Conservation (phyloP, 345 rosid genomes). For the Linum usitatissimum region DNA sequence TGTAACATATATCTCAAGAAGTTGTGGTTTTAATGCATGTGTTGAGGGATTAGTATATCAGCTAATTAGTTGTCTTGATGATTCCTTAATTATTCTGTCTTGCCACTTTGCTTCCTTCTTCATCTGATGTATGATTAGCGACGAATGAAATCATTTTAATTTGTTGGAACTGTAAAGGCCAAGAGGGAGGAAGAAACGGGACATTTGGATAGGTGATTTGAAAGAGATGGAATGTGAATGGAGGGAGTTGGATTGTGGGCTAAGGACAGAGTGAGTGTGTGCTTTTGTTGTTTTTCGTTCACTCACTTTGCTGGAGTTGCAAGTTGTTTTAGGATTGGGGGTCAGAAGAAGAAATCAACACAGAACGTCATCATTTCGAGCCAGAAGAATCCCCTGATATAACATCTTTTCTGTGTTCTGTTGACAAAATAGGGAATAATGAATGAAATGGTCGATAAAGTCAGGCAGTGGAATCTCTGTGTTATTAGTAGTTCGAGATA, state of each 20-base stretch:
- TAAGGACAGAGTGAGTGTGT: neutral
- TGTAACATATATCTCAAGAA: constrained; percentile 1
- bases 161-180: no score
- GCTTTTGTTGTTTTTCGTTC: neutral
- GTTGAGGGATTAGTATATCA: neutral
- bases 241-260: neutral
- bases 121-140: no score
- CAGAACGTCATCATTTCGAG: neutral
- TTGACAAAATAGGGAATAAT: neutral
- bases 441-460: neutral
- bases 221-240: neutral
- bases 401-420: neutral
- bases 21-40: neutral
- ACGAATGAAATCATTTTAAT: no score
- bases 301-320: neutral
- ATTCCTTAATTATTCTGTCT: neutral
- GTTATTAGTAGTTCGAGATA: neutral
- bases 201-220: no score
- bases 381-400: neutral
- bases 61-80: neutral
- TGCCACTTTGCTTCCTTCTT: no score
- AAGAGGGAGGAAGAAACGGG: neutral
- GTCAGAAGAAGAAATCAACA: neutral
- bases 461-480: neutral
- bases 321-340: neutral